Conservation (phyloP, 352 stramenopile species). For the Phytophthora colocasiae region DNA sequence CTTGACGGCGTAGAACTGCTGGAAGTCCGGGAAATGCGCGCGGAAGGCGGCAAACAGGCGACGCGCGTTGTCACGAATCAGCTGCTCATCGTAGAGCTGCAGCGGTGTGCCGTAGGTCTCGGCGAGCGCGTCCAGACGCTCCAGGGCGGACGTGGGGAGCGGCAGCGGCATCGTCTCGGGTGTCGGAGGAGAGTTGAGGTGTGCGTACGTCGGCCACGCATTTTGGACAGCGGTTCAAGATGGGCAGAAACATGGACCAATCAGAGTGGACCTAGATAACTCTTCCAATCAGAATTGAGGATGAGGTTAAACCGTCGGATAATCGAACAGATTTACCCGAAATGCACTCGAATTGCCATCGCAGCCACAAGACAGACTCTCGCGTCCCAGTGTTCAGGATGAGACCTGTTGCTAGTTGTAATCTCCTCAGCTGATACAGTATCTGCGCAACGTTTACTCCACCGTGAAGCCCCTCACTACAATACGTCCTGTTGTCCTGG, state of each 20-base stretch:
- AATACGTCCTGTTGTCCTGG: too few species aligned
- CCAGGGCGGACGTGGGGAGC: conserved; percentile 45
- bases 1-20: conserved; percentile 92
- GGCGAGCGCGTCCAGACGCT: conserved; percentile 73
- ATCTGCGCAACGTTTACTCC: too few species aligned
- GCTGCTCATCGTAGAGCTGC: conserved; percentile 90
- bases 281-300: conserved; percentile 35
- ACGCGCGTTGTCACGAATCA: conserved; percentile 84
- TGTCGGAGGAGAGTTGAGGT: conserved; percentile 16
- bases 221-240: conserved; percentile 1
- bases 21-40: conserved; percentile 81
- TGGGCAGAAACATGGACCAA: conserved; percentile 2
- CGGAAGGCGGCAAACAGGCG: conserved; percentile 76
- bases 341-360: too few species aligned
- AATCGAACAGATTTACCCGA: background rate
- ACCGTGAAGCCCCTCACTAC: too few species aligned
- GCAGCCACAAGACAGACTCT: too few species aligned
- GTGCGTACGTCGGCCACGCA: conserved; percentile 25
- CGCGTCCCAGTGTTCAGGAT: too few species aligned
- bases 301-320: conserved; percentile 24
- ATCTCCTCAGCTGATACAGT: too few species aligned
- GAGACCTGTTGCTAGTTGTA: too few species aligned
- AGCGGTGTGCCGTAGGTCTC: conserved; percentile 85
- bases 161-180: conserved; percentile 57
- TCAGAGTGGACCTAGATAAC: background rate